Conservation (phyloP, 1,284 basidiomycete species). For the Gymnopus androsaceus region DNA sequence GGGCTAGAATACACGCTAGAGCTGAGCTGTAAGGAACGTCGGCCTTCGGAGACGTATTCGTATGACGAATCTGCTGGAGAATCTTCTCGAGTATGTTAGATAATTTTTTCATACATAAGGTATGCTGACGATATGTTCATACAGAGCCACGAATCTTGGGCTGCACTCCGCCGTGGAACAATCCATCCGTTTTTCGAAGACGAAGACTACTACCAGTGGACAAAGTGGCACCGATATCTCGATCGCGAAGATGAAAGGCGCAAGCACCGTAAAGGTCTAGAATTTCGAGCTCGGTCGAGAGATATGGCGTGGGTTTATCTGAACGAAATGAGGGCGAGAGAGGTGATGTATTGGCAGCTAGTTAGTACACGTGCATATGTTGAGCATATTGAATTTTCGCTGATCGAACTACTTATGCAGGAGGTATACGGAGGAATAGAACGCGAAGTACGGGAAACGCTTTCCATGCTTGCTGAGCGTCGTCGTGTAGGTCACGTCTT, state of each 20-base stretch:
- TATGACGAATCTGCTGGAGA: constrained; percentile 33
- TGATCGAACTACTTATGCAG: constrained; percentile 17
- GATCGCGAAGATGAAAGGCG: constrained; percentile 37
- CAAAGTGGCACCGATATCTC: constrained; percentile 39
- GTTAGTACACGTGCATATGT: constrained; percentile 18
- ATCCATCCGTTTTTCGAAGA: constrained; percentile 40
- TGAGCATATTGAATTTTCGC: too few species aligned
- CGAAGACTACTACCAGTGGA: constrained; percentile 41
- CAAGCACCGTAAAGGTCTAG: constrained; percentile 33
- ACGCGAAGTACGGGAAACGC: constrained; percentile 29
- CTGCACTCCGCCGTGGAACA: constrained; percentile 38
- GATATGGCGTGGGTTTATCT: constrained; percentile 39
- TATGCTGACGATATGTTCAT: not conserved
- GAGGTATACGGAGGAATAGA: constrained; percentile 31
- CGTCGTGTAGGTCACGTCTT: constrained; percentile 27
- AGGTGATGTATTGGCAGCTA: constrained; percentile 35
- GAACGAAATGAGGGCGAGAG: constrained; percentile 37
- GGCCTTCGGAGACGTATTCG: constrained; percentile 32
- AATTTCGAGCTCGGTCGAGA: constrained; percentile 36
- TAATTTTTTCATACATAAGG: not conserved
- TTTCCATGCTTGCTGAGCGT: constrained; percentile 26
- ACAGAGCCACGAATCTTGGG: constrained; percentile 48
- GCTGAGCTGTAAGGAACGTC: constrained; percentile 42
- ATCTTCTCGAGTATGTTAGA: constrained; percentile 39
- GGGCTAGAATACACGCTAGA: constrained; percentile 46